These are phyloP conservation scores for Eucalyptus decipiens DNA, from an alignment of 345 rosid genomes.

Conservation along the genomic window DNA sequence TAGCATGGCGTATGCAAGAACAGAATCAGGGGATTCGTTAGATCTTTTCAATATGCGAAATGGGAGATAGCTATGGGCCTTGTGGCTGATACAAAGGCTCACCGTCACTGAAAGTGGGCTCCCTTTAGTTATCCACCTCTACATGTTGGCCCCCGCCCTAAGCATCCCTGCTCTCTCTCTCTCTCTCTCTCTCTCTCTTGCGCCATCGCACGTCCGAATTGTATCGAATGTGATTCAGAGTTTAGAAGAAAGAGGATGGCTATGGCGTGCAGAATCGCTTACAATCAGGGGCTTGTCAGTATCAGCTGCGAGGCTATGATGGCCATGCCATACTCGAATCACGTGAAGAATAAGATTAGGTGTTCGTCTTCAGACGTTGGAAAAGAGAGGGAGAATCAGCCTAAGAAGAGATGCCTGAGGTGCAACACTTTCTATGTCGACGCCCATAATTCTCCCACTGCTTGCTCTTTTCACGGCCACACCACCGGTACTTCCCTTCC, in stretches of 20 bases:
- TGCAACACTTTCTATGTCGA: constrained; percentile 30
- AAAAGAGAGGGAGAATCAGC: neutral
- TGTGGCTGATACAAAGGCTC: neutral
- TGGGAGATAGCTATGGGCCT: neutral
- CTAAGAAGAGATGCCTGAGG: constrained; percentile 42
- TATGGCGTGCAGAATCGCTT: neutral
- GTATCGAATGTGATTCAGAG: neutral
- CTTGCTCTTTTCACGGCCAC: constrained; percentile 58
- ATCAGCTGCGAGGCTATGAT: neutral
- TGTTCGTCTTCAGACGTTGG: neutral
- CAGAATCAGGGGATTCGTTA: neutral
- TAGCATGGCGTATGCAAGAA: neutral
- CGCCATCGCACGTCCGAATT: neutral
- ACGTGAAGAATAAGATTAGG: neutral
- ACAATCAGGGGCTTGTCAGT: neutral
- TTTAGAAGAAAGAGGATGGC: neutral
- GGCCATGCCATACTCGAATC: neutral
- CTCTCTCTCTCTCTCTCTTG: neutral
- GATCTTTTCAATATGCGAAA: neutral
- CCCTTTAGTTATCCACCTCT: neutral
- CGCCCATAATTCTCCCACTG: constrained; percentile 29
- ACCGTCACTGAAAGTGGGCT: neutral
- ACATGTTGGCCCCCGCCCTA: neutral
- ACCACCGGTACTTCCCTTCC: constrained; percentile 19
- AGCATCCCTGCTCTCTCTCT: neutral